A percentile compares a stretch with the other conserved stretches of the same genome.
These are phyloP conservation scores for Aspergillus felis DNA, from an alignment of 2,329 filamentous ascomycete species.

Conservation along the genomic window DNA sequence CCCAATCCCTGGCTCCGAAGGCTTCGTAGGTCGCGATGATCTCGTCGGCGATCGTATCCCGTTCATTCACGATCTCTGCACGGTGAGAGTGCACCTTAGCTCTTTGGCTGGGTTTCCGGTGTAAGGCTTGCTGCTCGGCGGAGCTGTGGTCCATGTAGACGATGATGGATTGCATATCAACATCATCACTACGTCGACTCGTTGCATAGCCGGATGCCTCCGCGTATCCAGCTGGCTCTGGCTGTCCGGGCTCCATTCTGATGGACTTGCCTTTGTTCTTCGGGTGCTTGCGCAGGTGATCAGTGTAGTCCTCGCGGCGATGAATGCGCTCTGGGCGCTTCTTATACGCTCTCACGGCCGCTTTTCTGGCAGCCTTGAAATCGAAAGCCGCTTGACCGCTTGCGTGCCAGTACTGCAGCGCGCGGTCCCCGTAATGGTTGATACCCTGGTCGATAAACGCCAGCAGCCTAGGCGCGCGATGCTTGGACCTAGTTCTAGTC, in stretches of 20 bases:
- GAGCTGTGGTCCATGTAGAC: constrained; percentile 1
- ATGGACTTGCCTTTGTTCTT: neutral
- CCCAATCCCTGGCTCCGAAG: neutral
- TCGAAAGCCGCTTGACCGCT: constrained; percentile 16
- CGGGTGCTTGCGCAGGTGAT: neutral
- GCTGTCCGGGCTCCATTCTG: neutral
- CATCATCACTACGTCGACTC: neutral
- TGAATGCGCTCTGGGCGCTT: constrained; percentile 2
- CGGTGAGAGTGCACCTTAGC: neutral
- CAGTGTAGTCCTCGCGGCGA: neutral
- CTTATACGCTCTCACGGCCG: constrained; percentile 14
- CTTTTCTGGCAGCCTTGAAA: constrained; percentile 14
- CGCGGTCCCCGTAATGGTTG: constrained; percentile 7
- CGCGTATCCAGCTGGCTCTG: neutral
- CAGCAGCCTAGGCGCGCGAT: constrained; percentile 22
- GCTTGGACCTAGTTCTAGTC: constrained; percentile 21
- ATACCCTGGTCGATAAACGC: constrained; percentile 30
- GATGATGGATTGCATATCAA: neutral
- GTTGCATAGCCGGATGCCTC: neutral
- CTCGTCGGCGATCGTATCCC: neutral
- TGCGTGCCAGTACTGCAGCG: constrained; percentile 7
- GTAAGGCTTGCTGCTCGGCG: neutral
- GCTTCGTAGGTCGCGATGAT: neutral
- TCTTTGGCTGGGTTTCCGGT: neutral
- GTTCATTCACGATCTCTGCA: neutral